phyloP scores from a whole-genome alignment of 805 yeast genomes.

The Kockiozyma suomiensis region DNA sequence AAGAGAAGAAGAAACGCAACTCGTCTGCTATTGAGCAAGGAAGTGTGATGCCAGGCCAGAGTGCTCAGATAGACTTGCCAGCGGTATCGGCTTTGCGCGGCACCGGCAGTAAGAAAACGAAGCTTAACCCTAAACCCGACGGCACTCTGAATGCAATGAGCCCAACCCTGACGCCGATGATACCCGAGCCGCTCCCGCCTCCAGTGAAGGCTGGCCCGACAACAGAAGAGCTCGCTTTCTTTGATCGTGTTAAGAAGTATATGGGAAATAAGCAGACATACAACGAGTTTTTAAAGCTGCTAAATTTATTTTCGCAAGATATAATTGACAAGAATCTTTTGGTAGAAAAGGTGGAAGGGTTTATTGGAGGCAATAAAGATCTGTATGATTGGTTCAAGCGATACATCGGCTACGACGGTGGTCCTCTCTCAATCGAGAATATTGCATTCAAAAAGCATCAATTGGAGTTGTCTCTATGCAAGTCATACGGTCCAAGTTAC shows the following conservation, averaged over 20 bases:
- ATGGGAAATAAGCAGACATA: conserved; percentile 88
- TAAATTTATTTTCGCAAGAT: conserved; percentile 87
- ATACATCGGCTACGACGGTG: conserved; percentile 86
- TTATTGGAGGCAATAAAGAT: conserved; percentile 78
- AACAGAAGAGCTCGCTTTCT: conserved; percentile 84
- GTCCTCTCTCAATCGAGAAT: conserved; percentile 84
- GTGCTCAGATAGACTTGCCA: conserved; percentile 2
- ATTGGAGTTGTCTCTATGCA: conserved; percentile 84
- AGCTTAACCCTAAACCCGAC: conserved; percentile 28
- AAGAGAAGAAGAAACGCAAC: conserved; percentile 37
- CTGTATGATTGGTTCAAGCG: conserved; percentile 87
- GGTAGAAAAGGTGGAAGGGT: conserved; percentile 81
- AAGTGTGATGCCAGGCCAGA: background rate
- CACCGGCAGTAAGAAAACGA: conserved; percentile 25
- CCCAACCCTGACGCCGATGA: conserved; percentile 79
- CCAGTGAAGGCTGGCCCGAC: conserved; percentile 59
- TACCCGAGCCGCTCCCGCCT: conserved; percentile 74
- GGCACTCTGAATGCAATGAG: conserved; percentile 38
- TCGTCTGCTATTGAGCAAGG: conserved; percentile 5
- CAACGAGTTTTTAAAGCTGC: conserved; percentile 85
- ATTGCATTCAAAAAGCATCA: conserved; percentile 86
- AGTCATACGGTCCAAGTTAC: conserved; percentile 94
- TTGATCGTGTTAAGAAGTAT: conserved; percentile 86
- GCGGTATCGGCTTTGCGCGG: conserved; percentile 22
- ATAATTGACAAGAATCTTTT: conserved; percentile 80